These are phyloP conservation scores for Aspergillus sp. DNA, from an alignment of 2,329 filamentous ascomycete genomes.

Conservation along the genomic window DNA sequence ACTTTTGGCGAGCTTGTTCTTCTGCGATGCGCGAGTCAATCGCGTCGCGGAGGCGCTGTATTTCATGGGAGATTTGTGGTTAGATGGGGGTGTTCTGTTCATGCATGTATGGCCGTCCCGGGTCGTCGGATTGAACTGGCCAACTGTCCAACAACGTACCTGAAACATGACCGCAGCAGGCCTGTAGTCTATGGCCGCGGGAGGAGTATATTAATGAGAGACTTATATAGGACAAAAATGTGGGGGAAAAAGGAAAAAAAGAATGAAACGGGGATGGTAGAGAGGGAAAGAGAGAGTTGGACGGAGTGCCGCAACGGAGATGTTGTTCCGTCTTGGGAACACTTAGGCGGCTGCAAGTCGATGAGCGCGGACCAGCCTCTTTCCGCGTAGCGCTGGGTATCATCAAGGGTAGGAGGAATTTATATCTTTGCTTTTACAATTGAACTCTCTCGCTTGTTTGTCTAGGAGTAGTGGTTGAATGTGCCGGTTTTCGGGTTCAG, in stretches of 20 bases:
- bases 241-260: conserved; percentile 3
- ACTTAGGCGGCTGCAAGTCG: no score
- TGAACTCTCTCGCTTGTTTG: no score
- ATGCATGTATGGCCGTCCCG: not conserved
- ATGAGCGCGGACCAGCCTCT: no score
- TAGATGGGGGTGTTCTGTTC: not conserved
- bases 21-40: conserved; percentile 85
- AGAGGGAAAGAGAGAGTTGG: not conserved
- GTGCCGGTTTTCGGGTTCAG: no score
- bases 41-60: conserved; percentile 70
- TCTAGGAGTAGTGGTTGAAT: no score
- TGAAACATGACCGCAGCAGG: conserved; percentile 26
- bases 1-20: conserved; percentile 74
- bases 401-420: no score
- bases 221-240: conserved; percentile 5
- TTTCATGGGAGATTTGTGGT: not conserved
- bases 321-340: not conserved
- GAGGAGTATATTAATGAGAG: conserved; percentile 6
- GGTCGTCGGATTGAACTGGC: not conserved
- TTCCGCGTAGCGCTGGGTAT: no score
- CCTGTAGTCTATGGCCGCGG: conserved; percentile 14
- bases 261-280: conserved; percentile 8
- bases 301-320: not conserved
- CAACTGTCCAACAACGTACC: conserved; percentile 13
- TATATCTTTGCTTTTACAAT: no score